Conservation (phyloP, 805 yeast genomes). For the Kockiozyma suomiensis region DNA sequence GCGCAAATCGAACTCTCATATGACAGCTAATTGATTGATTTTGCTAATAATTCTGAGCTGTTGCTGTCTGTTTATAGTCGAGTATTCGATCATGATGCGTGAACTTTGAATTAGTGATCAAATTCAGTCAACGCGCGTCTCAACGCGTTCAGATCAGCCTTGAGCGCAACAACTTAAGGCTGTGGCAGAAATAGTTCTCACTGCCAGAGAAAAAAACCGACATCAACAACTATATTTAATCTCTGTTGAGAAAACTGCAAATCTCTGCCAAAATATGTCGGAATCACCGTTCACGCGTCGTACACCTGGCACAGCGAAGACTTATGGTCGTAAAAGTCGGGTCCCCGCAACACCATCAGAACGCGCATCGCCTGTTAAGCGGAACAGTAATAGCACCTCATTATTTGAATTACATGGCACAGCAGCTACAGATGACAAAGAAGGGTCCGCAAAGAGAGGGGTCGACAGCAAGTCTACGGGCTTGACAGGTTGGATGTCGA, state of each 20-base stretch:
- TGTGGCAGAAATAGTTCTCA: too few relatives aligned
- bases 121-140: too few relatives aligned
- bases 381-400: not conserved
- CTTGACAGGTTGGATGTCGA: not conserved
- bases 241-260: not conserved
- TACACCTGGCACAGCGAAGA: slow-evolving; percentile 16
- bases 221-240: not conserved
- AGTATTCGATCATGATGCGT: too few relatives aligned
- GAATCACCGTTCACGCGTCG: slow-evolving; percentile 4
- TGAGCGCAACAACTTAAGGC: too few relatives aligned
- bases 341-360: slow-evolving; percentile 18
- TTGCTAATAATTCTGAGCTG: too few relatives aligned
- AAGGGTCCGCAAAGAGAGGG: not conserved
- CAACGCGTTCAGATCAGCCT: too few relatives aligned
- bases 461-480: not conserved
- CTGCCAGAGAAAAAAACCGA: too few relatives aligned
- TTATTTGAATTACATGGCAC: not conserved
- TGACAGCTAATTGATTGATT: too few relatives aligned
- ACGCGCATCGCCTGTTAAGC: slow-evolving; percentile 25
- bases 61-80: too few relatives aligned
- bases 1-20: too few relatives aligned
- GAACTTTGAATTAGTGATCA: too few relatives aligned
- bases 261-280: not conserved
- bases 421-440: too few relatives aligned
- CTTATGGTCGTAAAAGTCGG: slow-evolving; percentile 22